Base-by-base conservation (phyloP, 2,329 filamentous ascomycete genomes). In the Diaporthe helianthi region DNA sequence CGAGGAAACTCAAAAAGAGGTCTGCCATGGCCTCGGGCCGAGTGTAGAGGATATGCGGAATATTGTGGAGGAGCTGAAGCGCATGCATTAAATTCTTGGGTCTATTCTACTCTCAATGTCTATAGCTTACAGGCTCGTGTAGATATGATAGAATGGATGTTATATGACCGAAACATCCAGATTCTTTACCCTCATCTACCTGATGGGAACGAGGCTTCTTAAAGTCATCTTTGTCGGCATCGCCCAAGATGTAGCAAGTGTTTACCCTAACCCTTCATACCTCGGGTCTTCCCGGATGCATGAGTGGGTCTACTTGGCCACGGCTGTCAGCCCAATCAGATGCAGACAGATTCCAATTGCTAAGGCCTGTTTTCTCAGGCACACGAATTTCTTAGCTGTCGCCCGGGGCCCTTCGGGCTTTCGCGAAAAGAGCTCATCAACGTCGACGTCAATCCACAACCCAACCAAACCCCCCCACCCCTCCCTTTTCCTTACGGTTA, bases 41-140 rank as follows among this genome's bases (percentile, higher is more conserved):
- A 87, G 83, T 83, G 79, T 93, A 72, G 85, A 90, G 79, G 77
- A 89, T 82, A 86, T 91, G 80, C 83, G 89, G 60, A 86, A 86
- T 64, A 75, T 89, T 65, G 82, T 92, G 2, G 89, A 91, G 75
- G 87, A 89, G 75, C 76, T 92, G 70, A 87, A 86, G 77, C 82
- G 87, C 71, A 81, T 91, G 79, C 88, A 90, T 78, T 91, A 76
- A 47, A 58, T 38, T 12, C 9, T 17, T 38, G n/a, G 31, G 26
- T 36, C 29, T n/a, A n/a, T n/a, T n/a, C n/a, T n/a, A n/a, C 3
- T 38, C 19, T 49, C 12, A 44, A 15, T 41, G 38, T 19, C 24
- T 65, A 12, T 22, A 36, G 7, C 2, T 53, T 68, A 61, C 44
- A 33, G 24, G 19, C 31, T 64, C 49, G 24, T 53, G 60, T n/a